A percentile compares a stretch with the other conserved stretches of the same genome.
Conservation (phyloP, 2,329 filamentous ascomycete species). For the Zymoseptoria pseudotritici region DNA sequence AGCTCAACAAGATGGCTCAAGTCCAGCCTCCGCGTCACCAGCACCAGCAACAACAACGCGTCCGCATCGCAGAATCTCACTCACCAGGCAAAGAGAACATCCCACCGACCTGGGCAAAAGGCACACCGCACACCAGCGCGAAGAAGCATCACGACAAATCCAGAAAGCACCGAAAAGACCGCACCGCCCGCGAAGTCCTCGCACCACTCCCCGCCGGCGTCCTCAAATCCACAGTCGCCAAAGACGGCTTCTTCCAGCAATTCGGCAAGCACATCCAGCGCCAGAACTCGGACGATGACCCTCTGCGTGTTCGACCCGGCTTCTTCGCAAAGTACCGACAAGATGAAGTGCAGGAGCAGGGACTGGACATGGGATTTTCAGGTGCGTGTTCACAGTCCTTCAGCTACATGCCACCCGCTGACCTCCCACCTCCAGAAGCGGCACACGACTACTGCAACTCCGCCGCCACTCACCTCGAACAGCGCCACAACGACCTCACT, state of each 20-base stretch:
- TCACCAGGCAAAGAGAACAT: slow-evolving; percentile 8
- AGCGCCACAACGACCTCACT: slow-evolving; percentile 9
- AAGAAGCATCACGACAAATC: slow-evolving; percentile 13
- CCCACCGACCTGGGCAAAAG: slow-evolving; percentile 9
- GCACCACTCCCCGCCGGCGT: slow-evolving; percentile 8
- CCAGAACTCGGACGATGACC: background rate
- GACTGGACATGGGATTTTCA: slow-evolving; percentile 1
- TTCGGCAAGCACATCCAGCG: background rate
- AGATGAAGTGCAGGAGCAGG: background rate
- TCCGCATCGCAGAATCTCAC: background rate
- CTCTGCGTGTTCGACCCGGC: slow-evolving; percentile 1
- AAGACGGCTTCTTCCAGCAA: slow-evolving; percentile 5
- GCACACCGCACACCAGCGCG: slow-evolving; percentile 5
- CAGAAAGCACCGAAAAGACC: background rate
- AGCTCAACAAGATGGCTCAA: slow-evolving; percentile 1
- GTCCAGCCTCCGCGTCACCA: background rate
- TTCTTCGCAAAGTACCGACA: slow-evolving; percentile 1
- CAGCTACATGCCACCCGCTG: background rate
- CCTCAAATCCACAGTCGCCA: slow-evolving; percentile 1
- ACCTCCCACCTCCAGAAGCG: slow-evolving; percentile 7
- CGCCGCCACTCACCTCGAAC: slow-evolving; percentile 1
- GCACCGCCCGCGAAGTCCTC: background rate
- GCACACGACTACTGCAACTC: slow-evolving; percentile 9
- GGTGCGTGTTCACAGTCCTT: slow-evolving; percentile 2
- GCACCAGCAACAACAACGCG: background rate